Conservation (phyloP, 2,329 filamentous ascomycete species). For the Xylaria sp. region DNA sequence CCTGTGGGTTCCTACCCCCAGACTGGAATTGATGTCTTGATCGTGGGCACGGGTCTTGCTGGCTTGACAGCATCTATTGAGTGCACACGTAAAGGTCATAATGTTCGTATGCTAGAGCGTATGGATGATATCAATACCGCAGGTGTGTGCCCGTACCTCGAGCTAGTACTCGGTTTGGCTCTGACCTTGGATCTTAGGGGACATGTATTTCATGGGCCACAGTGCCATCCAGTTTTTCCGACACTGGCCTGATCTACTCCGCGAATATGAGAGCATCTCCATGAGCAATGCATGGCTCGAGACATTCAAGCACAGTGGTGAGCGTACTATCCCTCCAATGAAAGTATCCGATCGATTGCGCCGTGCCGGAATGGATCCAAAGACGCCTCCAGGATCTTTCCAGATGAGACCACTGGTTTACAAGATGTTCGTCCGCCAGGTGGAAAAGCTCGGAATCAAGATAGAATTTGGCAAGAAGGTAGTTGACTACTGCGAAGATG, state of each 20-base stretch:
- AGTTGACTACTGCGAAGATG: conserved; percentile 62
- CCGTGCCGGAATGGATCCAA: conserved; percentile 51
- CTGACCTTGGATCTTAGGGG: conserved; percentile 52
- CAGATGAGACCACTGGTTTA: conserved; percentile 67
- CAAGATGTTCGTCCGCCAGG: conserved; percentile 64
- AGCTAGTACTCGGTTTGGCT: neutral
- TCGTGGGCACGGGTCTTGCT: conserved; percentile 68
- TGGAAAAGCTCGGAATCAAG: conserved; percentile 59
- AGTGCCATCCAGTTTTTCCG: conserved; percentile 66
- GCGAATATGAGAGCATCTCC: conserved; percentile 63
- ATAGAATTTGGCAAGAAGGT: conserved; percentile 61
- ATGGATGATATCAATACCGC: conserved; percentile 62
- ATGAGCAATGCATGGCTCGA: conserved; percentile 66
- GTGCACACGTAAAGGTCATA: conserved; percentile 69
- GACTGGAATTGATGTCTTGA: conserved; percentile 60
- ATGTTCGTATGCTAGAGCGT: conserved; percentile 60
- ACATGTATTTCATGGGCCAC: conserved; percentile 70
- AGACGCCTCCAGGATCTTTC: conserved; percentile 64
- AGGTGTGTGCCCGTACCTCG: conserved; percentile 51
- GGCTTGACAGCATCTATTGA: conserved; percentile 71
- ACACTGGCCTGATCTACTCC: conserved; percentile 64
- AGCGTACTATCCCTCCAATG: conserved; percentile 59
- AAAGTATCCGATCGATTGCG: conserved; percentile 62
- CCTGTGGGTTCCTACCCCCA: conserved; percentile 63
- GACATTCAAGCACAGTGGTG: conserved; percentile 65